Base-by-base conservation (phyloP, 2,329 filamentous ascomycete genomes). In the Fusarium udum region DNA sequence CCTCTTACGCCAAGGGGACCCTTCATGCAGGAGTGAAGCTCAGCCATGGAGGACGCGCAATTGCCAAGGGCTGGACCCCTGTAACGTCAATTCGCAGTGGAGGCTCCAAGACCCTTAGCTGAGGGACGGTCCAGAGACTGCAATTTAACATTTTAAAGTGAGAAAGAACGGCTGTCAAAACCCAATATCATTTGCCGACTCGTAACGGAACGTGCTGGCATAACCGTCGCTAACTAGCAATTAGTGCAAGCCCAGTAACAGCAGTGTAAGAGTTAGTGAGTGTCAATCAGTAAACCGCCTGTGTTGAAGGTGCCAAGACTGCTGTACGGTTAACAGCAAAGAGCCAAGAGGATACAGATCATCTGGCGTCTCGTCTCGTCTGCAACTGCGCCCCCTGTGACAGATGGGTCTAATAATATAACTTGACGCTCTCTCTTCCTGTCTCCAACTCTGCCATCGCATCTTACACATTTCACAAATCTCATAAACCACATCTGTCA, bases 1-100 rank as follows among this genome's bases (percentile, higher is more conserved):
- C 57, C 57, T 15, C 6, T 28, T 13, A 37, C 24, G 68, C 61
- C 67, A 71, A 71, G 55, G 12, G 53, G 20, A 71, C 67, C 51
- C 51, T 71, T 65, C 4, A 73, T 73, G 70, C 52, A 73, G 43
- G 62, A 64, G 34, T 12, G 16, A 34, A 46, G 53, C 71, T 64
- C 71, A 74, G 71, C 71, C 71, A 71, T 68, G 32, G 32, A 37
- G 64, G 71, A 74, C 71, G 71, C 71, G 71, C 71, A 74, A 74
- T 70, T 59, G 67, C 67, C 67, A 70, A 70, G 66, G 22, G 18
- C 24, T 10, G 1, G 2, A 59, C n/a, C 67, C 67, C 46, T 70
- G 67, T 0, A 24, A n/a, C 28, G 11, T 36, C 40, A 56, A 53
- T 49, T 61, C 42, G 14, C 4, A 6, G 67, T 69, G 67, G 66